These are phyloP conservation scores for Rubus idaeus DNA, from an alignment of 306 rosid genomes.

Conservation along the genomic window DNA sequence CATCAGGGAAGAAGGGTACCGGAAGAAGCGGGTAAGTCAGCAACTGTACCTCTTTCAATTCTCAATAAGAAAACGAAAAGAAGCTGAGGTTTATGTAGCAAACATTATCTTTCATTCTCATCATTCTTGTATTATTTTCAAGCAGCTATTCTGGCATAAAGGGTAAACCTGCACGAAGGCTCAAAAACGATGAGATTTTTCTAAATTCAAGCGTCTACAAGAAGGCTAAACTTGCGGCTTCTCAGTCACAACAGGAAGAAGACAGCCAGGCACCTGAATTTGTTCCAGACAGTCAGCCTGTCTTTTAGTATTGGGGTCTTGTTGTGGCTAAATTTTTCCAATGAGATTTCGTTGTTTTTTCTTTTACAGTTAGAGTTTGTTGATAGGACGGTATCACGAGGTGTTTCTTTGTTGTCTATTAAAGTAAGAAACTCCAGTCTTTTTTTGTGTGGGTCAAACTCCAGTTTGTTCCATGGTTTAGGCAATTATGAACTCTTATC, in stretches of 20 bases:
- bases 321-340: background rate
- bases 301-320: background rate
- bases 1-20: slow-evolving; percentile 30
- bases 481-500: background rate
- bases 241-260: slow-evolving; percentile 51
- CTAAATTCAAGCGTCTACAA: slow-evolving; percentile 68
- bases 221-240: slow-evolving; percentile 58
- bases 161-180: background rate
- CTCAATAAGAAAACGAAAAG: background rate
- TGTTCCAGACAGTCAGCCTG: slow-evolving; percentile 67
- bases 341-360: background rate
- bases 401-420: slow-evolving; percentile 14
- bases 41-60: background rate
- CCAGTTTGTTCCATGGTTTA: background rate
- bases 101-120: slow-evolving; percentile 10
- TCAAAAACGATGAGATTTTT: slow-evolving; percentile 42
- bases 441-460: background rate
- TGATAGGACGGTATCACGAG: slow-evolving; percentile 2
- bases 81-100: background rate
- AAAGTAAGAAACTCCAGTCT: slow-evolving; percentile 7
- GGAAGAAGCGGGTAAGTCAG: slow-evolving; percentile 48
- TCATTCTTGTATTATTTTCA: slow-evolving; percentile 11
- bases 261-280: slow-evolving; percentile 51
- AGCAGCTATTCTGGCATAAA: slow-evolving; percentile 47
- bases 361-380: background rate